phyloP scores from a whole-genome alignment of 305 asterid species.

The Galium porrigens region DNA sequence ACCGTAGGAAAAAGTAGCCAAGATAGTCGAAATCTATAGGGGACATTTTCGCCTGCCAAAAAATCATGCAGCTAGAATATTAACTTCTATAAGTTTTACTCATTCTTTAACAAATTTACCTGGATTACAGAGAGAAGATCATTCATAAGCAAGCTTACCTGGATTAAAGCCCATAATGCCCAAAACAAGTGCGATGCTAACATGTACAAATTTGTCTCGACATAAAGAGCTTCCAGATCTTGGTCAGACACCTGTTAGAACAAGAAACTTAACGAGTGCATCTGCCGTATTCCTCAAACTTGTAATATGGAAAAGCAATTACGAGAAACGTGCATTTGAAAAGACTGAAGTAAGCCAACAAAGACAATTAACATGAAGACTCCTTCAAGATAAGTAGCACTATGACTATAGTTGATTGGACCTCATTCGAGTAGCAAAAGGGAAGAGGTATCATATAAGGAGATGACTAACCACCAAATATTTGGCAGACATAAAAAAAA shows the following conservation, averaged over 20 bases:
- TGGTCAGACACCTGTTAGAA: conserved; percentile 1
- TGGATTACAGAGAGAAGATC: neutral
- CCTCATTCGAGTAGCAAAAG: neutral
- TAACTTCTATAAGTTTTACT: neutral
- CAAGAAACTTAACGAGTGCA: neutral
- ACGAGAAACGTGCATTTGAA: neutral
- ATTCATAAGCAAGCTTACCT: neutral
- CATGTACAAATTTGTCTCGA: neutral
- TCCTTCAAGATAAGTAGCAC: neutral
- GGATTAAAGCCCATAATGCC: conserved; percentile 4
- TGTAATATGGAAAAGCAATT: neutral
- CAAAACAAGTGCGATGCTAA: conserved; percentile 2
- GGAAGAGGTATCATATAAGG: too few relatives aligned
- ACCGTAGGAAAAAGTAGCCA: conserved; percentile 63
- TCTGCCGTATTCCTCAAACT: neutral
- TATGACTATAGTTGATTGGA: neutral
- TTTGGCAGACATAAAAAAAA: neutral
- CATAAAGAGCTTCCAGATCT: conserved; percentile 6
- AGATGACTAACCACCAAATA: neutral
- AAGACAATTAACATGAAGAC: neutral
- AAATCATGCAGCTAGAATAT: neutral
- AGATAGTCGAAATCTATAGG: conserved; percentile 82
- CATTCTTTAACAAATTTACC: too few relatives aligned
- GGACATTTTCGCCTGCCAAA: conserved; percentile 75
- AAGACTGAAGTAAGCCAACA: neutral